phyloP scores from a whole-genome alignment of 768 basidiomycete species.

The Boletus insuetus region DNA sequence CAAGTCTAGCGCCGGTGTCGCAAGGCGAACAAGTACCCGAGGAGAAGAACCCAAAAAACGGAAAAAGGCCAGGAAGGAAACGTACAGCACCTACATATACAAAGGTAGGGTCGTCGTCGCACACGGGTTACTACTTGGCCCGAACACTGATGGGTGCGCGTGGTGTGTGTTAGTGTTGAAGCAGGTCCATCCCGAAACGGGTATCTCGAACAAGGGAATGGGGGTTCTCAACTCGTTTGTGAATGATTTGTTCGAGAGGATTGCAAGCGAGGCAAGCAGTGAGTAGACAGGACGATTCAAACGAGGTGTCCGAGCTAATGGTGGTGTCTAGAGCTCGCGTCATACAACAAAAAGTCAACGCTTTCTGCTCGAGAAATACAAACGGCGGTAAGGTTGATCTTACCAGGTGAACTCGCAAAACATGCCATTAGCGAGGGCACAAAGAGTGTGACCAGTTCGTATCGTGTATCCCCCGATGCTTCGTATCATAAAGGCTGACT shows the following conservation, averaged over 20 bases:
- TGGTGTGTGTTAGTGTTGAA: conserved; percentile 42
- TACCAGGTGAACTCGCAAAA: conserved; percentile 71
- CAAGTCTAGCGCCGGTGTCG: conserved; percentile 32
- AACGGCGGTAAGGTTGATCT: conserved; percentile 65
- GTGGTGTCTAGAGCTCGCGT: conserved; percentile 47
- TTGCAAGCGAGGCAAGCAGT: conserved; percentile 53
- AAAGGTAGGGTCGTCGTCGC: conserved; percentile 37
- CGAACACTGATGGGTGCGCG: not conserved
- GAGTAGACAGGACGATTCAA: conserved; percentile 11
- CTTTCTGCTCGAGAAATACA: conserved; percentile 75
- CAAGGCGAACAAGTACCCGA: conserved; percentile 3
- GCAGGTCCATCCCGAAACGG: conserved; percentile 74
- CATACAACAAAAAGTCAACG: conserved; percentile 71
- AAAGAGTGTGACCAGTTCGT: conserved; percentile 52
- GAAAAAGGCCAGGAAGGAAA: conserved; percentile 57
- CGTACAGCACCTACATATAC: conserved; percentile 65
- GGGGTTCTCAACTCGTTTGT: conserved; percentile 59
- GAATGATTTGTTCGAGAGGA: conserved; percentile 60
- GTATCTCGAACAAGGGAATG: conserved; percentile 70
- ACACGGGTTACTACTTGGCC: too few species aligned
- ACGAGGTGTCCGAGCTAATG: not conserved
- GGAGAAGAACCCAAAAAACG: conserved; percentile 49
- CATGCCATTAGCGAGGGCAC: conserved; percentile 77
- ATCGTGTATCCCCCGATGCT: not conserved
- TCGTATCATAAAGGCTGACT: not conserved